Base-by-base conservation (phyloP, 2,329 filamentous ascomycete species). In the Xylariaceae sp. region DNA sequence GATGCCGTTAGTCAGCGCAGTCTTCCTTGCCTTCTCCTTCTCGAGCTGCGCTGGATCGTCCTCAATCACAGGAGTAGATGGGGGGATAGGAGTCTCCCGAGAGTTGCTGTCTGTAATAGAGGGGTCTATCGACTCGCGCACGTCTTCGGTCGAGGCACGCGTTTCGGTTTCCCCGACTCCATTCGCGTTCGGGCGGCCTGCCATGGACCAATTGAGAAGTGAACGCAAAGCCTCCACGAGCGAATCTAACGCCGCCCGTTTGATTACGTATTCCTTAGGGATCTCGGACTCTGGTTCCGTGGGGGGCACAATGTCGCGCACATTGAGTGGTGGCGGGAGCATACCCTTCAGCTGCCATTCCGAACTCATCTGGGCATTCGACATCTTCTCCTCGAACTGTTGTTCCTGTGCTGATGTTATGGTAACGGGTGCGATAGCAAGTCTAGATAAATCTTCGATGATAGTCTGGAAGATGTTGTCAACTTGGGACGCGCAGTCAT, bases 391-490 rank as follows among this genome's bases (percentile, higher is more conserved):
- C 67, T 92, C 87, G 62, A 92, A 97, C 37, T 86, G 83, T 66
- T 95, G 88, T 69, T 96, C 90, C 63, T 96, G 88, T 34, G 84
- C 72, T 1, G 87, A 76, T 2, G 85, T 90, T 40, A 96, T 83
- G 7, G 84, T 71, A 3, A 96, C 85, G 1, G 91, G 86, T 7
- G 85, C 80, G 51, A 88, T 94, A 1, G 91, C 89, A 64, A 96
- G 88, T 64, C 87, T 87, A 34, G 92, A 94, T 19, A 99, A 76
- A 71, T 97, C 91, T 70, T 99, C 95, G 48, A 99, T 91, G 51
- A 97, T 86, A 26, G 82, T 87, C 72, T 99, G 94, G 70, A 95
- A 99, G 71, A 97, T 94, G 71, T 99, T 99, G 73, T 97, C 92
- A 56, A 97, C 83, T 41, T 90, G 91, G 57, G 92, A 82, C 67